Conservation (phyloP, 345 rosid species). For the Lagerstroemia speciosa region DNA sequence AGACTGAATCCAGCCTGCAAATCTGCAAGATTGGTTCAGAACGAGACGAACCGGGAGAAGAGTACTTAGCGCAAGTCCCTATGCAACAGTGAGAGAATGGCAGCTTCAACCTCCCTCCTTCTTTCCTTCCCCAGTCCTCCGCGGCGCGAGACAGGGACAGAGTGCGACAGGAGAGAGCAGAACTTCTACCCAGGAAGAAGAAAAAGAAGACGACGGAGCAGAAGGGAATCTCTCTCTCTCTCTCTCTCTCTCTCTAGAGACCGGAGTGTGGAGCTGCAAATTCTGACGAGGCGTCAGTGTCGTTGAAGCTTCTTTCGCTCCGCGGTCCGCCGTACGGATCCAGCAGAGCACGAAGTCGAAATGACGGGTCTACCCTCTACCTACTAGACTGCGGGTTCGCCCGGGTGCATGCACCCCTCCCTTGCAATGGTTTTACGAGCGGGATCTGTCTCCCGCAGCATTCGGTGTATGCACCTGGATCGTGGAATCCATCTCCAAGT, state of each 20-base stretch:
- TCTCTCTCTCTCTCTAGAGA: background rate
- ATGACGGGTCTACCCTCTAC: slow-evolving; percentile 1
- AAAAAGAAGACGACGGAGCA: background rate
- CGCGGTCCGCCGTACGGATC: background rate
- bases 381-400: background rate
- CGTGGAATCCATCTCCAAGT: background rate
- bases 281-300: slow-evolving; percentile 31
- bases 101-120: background rate
- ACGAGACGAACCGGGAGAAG: background rate
- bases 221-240: background rate
- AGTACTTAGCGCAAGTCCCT: background rate
- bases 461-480: background rate
- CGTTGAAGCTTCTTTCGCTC: slow-evolving; percentile 17
- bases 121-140: background rate
- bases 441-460: no score
- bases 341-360: background rate
- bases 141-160: background rate
- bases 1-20: background rate
- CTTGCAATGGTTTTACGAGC: no score
- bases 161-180: background rate
- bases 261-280: slow-evolving; percentile 20
- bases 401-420: background rate
- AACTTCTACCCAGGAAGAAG: background rate
- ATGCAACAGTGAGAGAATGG: background rate
- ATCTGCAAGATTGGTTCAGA: background rate